Base-by-base conservation (phyloP, 345 rosid genomes). In the Euphorbia peplus region DNA sequence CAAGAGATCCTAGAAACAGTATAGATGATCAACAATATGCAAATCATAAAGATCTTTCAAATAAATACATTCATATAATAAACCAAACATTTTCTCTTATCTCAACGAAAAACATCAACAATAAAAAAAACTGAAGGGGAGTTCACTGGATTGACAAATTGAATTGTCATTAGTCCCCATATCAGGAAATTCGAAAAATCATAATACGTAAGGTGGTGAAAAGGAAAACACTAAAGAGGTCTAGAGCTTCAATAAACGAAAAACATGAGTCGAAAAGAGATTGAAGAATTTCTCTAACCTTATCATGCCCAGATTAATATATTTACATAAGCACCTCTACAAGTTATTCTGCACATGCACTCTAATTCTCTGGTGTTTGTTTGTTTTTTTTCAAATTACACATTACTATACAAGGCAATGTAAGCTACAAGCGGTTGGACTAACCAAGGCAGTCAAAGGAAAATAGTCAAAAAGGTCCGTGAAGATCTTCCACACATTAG, bases 381-480 rank as follows among this genome's bases (percentile, higher is more conserved):
- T 52, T 51, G 15, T 5, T 50, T 22, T 53, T 24, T 21, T 21
- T 22, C 28, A 21, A 21, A 53, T 53, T 52, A 52, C 13, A 22
- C 28, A 53, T 53, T 22, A 21, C 26, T 53, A 24, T 15, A 53
- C 21, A 53, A 53, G 57, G 57, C 57, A 53, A 24, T 53, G 21
- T 19, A 7, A 50, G 54, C 28, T 8, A 24, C 25, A 53, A 53
- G 10, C 28, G 22, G 64, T 53, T 15, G 13, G 68, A 87, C 93
- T 86, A 71, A 95, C 99, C 97, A 95, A 80, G 67, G 98, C 98
- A 56, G 97, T 93, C 79, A 91, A 75, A 28, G 99, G 96, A 68
- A 95, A 88, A 84, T 89, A 93, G 74, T 93, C 99, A 71, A 93
- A 93, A 67, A 93, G 86, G 74, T 93, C 97, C 29, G 99, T 91